phyloP scores from a whole-genome alignment of 257 asterid species.

The Oldenlandia corymbosa region DNA sequence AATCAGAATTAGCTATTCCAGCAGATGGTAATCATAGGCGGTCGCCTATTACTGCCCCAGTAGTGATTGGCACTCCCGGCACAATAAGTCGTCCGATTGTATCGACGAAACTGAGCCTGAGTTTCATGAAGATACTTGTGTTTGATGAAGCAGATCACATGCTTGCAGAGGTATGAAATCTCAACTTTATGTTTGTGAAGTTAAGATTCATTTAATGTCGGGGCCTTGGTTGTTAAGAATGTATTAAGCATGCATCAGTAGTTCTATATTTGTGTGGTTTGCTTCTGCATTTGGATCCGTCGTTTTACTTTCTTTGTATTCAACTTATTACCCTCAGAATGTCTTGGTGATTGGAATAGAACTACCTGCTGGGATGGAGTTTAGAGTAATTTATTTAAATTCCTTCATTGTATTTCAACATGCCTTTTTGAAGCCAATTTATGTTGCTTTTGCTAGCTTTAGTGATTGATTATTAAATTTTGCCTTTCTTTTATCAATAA shows the following conservation, averaged over 20 bases:
- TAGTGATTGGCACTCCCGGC: conserved; percentile 93
- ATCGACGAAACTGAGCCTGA: conserved; percentile 69
- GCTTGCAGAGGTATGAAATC: conserved; percentile 65
- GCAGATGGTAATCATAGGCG: conserved; percentile 43
- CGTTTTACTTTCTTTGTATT: background rate
- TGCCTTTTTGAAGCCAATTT: background rate
- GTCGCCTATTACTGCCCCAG: conserved; percentile 65
- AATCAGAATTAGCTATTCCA: conserved; percentile 77
- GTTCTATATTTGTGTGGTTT: no score
- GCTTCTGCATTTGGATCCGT: no score
- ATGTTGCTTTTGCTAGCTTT: background rate
- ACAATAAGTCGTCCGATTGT: conserved; percentile 64
- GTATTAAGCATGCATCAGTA: no score
- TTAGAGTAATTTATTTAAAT: background rate
- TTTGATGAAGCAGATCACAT: conserved; percentile 99
- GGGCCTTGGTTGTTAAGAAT: no score
- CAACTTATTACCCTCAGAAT: background rate
- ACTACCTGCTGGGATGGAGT: background rate
- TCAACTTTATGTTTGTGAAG: background rate
- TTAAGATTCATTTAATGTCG: no score
- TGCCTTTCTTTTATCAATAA: background rate
- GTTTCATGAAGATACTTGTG: conserved; percentile 77
- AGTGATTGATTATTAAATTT: background rate
- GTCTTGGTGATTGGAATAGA: background rate
- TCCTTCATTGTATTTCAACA: no score